Conservation (phyloP, 768 basidiomycete species). For the Brasilioporus rufonigricans region DNA sequence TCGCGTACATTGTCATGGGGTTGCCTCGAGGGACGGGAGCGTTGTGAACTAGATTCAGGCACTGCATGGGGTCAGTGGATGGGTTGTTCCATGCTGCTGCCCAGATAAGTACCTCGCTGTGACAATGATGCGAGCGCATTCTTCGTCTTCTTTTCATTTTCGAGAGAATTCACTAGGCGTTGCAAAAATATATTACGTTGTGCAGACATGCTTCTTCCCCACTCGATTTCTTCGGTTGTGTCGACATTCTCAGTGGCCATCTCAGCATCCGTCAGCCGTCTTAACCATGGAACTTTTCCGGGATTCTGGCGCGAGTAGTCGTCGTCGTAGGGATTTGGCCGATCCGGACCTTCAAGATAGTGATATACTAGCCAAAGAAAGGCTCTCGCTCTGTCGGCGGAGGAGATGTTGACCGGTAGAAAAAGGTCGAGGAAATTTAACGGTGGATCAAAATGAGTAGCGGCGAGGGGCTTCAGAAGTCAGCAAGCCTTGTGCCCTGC, state of each 20-base stretch:
- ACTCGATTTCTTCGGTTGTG: conserved; percentile 70
- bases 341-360: conserved; percentile 67
- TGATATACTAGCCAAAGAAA: conserved; percentile 85
- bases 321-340: conserved; percentile 75
- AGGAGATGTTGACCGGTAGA: conserved; percentile 70
- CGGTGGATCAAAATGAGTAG: conserved; percentile 69
- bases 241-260: conserved; percentile 72
- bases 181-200: conserved; percentile 70
- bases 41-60: conserved; percentile 24
- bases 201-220: conserved; percentile 72
- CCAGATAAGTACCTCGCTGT: conserved; percentile 22
- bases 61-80: conserved; percentile 17
- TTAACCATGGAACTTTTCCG: conserved; percentile 64
- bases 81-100: background rate
- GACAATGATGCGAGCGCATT: conserved; percentile 31
- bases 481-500: conserved; percentile 9
- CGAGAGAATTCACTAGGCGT: conserved; percentile 57
- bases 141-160: conserved; percentile 50
- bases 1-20: conserved; percentile 26
- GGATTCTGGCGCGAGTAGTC: conserved; percentile 54
- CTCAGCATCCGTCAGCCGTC: conserved; percentile 54
- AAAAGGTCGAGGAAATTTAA: conserved; percentile 84
- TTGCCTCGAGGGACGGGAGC: conserved; percentile 25
- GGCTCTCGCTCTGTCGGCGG: conserved; percentile 68
- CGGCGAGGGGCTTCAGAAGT: conserved; percentile 50